Base-by-base conservation (phyloP, 306 rosid species). In the Pueraria montana region DNA sequence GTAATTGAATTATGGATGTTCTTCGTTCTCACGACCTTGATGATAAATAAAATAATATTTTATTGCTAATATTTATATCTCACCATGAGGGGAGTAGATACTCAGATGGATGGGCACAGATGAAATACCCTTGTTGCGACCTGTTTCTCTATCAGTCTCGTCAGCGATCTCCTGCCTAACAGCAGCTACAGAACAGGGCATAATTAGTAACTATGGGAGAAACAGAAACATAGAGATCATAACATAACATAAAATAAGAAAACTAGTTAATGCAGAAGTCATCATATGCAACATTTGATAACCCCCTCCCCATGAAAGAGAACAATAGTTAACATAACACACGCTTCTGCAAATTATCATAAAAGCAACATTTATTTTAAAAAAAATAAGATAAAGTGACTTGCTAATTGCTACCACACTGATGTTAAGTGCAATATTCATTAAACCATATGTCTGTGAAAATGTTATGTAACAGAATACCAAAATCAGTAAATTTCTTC, bases 141-240 rank as follows among this genome's bases (percentile, higher is more conserved):
- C 99, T 53, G 98, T 96, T 88, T 94, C 98, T 86, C 99, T 89
- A 76, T 96, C 99, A 1, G 99, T 94, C 91, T 96, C 99, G 32
- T 96, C 99, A 81, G 90, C 48, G 36, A 96, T 96, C 87, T 96
- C 99, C 88, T 94, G 97, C 84, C 99, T 90, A 84, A 92, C 98
- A 84, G 97, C 91, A 90, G 97, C 99, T 96, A 87, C 78, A 85
- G 63, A 81, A 82, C 68, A 84, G 32, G 13, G 72, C n/a, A 72
- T 69, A 81, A 23, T 86, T 78, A 81, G 85, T 27, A 63, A 61
- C 69, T 49, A 61, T 8, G 8, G 74, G 67, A 62, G 86, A 74
- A 52, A 84, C 74, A 78, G 84, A 81, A 88, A 68, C 68, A 82
- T 34, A 72, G 27, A 74, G 27, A 32, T 75, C 36, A 67, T 17